phyloP scores from a whole-genome alignment of 257 asterid genomes.

The Paulownia fortunei region DNA sequence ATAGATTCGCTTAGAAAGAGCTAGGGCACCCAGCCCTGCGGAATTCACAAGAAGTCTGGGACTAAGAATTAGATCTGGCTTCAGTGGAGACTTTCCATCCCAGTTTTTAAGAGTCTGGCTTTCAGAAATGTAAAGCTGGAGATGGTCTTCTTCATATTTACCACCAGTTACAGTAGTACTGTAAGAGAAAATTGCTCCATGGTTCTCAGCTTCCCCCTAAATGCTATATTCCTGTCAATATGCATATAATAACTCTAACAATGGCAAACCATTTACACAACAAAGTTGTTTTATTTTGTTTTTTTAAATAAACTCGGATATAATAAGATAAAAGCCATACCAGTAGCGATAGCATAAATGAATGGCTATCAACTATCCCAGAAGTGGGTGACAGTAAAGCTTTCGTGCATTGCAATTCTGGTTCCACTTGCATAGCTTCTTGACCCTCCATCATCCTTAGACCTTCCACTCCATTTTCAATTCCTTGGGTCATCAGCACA shows the following conservation, averaged over 20 bases:
- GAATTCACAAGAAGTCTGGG: conserved; percentile 80
- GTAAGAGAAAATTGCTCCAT: conserved; percentile 70
- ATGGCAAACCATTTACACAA: conserved; percentile 17
- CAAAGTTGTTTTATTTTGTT: neutral
- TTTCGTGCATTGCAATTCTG: conserved; percentile 68
- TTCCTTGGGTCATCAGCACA: conserved; percentile 58
- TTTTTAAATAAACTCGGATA: neutral
- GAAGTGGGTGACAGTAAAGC: conserved; percentile 79
- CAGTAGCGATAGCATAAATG: conserved; percentile 77
- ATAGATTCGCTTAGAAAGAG: conserved; percentile 55
- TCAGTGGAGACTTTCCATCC: conserved; percentile 45
- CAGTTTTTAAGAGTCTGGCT: conserved; percentile 52
- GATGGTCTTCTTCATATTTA: conserved; percentile 41
- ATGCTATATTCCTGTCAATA: conserved; percentile 62
- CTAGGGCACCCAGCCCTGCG: conserved; percentile 76
- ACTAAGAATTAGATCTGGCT: conserved; percentile 67
- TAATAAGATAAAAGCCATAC: conserved; percentile 41
- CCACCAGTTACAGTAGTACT: conserved; percentile 77
- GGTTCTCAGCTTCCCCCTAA: conserved; percentile 94
- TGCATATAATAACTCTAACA: conserved; percentile 45
- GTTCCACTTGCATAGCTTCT: conserved; percentile 72
- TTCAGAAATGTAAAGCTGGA: conserved; percentile 64
- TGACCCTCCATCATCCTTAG: conserved; percentile 63
- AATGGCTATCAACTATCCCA: conserved; percentile 78
- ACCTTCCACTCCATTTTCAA: conserved; percentile 73